phyloP scores from a whole-genome alignment of 805 yeast genomes.

The Saccharomyces eubayanus region DNA sequence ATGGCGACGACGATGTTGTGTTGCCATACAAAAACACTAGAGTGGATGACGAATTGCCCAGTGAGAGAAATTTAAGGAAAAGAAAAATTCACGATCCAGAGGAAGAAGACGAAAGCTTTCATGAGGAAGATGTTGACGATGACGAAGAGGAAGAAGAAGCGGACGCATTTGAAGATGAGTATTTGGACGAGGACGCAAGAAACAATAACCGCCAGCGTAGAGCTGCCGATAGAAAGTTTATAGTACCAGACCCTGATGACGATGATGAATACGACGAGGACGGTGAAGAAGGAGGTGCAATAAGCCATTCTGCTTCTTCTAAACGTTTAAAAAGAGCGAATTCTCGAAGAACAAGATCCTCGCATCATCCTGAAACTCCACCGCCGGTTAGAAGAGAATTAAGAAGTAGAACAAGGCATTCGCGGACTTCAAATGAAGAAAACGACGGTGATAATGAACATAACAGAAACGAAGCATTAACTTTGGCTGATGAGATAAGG shows the following conservation, averaged over 20 bases:
- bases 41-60: constrained; percentile 8
- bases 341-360: constrained; percentile 3
- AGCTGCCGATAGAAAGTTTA: constrained; percentile 17
- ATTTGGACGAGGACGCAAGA: constrained; percentile 15
- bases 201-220: constrained; percentile 11
- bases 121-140: constrained; percentile 28
- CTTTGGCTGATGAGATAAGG: constrained; percentile 55
- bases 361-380: constrained; percentile 2
- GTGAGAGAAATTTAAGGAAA: constrained; percentile 4
- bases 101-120: constrained; percentile 30
- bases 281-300: constrained; percentile 12
- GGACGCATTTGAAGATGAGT: constrained; percentile 33
- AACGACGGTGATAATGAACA: constrained; percentile 21
- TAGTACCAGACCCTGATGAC: constrained; percentile 28
- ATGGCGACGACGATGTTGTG: constrained; percentile 14
- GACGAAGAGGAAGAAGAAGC: constrained; percentile 32
- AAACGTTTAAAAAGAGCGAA: constrained; percentile 1
- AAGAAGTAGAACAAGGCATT: constrained; percentile 20
- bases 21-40: constrained; percentile 4
- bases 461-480: constrained; percentile 20
- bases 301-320: neutral
- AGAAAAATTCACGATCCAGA: constrained; percentile 9
- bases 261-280: constrained; percentile 28
- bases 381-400: constrained; percentile 14
- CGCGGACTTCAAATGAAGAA: constrained; percentile 15